phyloP scores from a whole-genome alignment of 73 alveolate genomes.

The Paramecium primaurelia region DNA sequence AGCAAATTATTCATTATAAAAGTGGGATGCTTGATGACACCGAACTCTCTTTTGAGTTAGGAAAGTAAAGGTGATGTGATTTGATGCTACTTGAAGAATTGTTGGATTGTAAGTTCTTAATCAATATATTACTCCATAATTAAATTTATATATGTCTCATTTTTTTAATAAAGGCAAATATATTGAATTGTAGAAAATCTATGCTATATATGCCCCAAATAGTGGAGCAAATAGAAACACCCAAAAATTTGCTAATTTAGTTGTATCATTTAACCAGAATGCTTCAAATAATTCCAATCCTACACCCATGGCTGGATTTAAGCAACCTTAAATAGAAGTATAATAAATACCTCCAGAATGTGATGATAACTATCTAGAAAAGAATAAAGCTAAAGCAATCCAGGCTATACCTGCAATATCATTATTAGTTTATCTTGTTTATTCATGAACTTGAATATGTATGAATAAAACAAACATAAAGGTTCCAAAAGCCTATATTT shows the following conservation, averaged over 20 bases:
- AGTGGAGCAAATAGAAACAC: conserved; percentile 27
- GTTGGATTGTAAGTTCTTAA: background rate
- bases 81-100: background rate
- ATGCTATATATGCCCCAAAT: conserved; percentile 30
- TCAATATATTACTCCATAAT: conserved; percentile 52
- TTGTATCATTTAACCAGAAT: conserved; percentile 40
- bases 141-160: conserved; percentile 14
- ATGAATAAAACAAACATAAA: conserved; percentile 31
- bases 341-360: conserved; percentile 44
- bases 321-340: background rate
- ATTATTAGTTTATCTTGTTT: conserved; percentile 8
- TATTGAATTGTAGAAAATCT: background rate
- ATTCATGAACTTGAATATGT: conserved; percentile 33
- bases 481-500: conserved; percentile 21
- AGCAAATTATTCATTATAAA: background rate
- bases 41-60: background rate
- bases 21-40: background rate
- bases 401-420: conserved; percentile 33
- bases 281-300: conserved; percentile 47
- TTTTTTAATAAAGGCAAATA: conserved; percentile 26
- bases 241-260: conserved; percentile 35
- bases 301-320: conserved; percentile 51
- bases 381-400: background rate
- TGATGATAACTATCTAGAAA: background rate
- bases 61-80: background rate